Evolutionary conservation across 1,284 basidiomycete genomes (phyloP).

Genomic region (Ustilago lituana): DNA sequence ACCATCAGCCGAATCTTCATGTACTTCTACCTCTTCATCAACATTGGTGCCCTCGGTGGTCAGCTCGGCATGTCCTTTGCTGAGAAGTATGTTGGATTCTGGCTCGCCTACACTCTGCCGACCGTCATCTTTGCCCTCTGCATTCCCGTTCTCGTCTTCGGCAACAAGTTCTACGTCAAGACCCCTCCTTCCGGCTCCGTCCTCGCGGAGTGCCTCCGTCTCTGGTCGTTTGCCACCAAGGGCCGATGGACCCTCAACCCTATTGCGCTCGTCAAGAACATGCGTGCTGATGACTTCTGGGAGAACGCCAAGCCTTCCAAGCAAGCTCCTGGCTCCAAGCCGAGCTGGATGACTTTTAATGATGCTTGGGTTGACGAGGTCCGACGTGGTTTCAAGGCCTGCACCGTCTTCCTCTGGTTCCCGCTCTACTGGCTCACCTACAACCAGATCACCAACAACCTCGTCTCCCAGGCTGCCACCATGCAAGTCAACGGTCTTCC

Average conservation of each 20-base stretch:
- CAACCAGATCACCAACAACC: constrained; percentile 74
- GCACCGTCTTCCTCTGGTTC: constrained; percentile 81
- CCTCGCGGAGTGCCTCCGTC: constrained; percentile 71
- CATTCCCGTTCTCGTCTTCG: constrained; percentile 77
- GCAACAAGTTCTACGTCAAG: constrained; percentile 75
- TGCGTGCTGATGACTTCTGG: constrained; percentile 78
- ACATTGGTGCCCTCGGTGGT: constrained; percentile 62
- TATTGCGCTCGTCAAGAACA: constrained; percentile 49
- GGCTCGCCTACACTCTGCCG: constrained; percentile 69
- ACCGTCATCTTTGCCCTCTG: constrained; percentile 69
- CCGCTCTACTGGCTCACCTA: constrained; percentile 70
- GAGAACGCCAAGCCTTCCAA: constrained; percentile 76
- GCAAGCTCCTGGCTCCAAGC: constrained; percentile 67
- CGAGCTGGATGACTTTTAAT: constrained; percentile 70
- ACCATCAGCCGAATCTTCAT: constrained; percentile 70
- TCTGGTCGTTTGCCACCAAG: constrained; percentile 63
- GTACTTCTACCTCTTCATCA: constrained; percentile 67
- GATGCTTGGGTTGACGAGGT: constrained; percentile 80
- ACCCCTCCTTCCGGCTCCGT: constrained; percentile 83
- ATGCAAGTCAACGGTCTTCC: constrained; percentile 76
- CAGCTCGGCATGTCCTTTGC: constrained; percentile 69
- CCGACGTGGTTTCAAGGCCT: constrained; percentile 82
- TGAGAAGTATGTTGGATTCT: constrained; percentile 69
- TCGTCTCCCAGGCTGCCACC: constrained; percentile 71
- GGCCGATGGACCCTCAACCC: constrained; percentile 68